phyloP scores from a whole-genome alignment of 768 basidiomycete genomes.

The Podaxis sp. region DNA sequence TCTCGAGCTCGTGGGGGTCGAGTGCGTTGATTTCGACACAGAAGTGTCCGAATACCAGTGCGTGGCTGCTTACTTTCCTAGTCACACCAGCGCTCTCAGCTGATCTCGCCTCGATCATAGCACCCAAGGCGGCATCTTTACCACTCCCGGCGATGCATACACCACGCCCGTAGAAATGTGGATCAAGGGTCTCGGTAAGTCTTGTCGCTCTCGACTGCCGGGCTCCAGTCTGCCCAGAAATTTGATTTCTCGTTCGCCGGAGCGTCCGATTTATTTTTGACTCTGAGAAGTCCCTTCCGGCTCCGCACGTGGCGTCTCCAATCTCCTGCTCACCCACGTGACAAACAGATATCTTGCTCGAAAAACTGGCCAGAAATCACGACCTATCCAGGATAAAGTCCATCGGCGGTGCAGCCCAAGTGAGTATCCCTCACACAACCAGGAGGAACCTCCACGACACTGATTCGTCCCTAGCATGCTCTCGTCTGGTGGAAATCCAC shows the following conservation, averaged over 20 bases:
- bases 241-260: constrained; percentile 50
- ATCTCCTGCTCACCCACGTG: constrained; percentile 30
- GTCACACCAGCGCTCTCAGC: constrained; percentile 13
- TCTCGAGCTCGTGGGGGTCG: constrained; percentile 79
- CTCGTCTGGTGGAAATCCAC: constrained; percentile 88
- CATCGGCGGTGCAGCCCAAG: constrained; percentile 79
- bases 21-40: constrained; percentile 79
- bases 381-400: constrained; percentile 72
- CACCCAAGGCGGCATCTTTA: constrained; percentile 85
- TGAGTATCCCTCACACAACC: constrained; percentile 24
- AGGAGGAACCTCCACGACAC: neutral
- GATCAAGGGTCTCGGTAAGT: constrained; percentile 81
- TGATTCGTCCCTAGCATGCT: constrained; percentile 48
- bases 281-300: constrained; percentile 17
- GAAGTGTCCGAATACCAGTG: constrained; percentile 82
- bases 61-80: constrained; percentile 30
- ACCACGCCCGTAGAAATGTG: constrained; percentile 91
- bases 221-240: constrained; percentile 43
- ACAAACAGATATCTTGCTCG: constrained; percentile 66
- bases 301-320: constrained; percentile 29
- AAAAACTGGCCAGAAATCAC: constrained; percentile 68
- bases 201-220: constrained; percentile 12
- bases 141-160: constrained; percentile 81
- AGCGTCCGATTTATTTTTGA: constrained; percentile 22
- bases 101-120: constrained; percentile 35